Percentiles rank a stretch among this genome's conserved stretches.
Conservation (phyloP, 352 stramenopile genomes). For the Phytophthora gonapodyides region DNA sequence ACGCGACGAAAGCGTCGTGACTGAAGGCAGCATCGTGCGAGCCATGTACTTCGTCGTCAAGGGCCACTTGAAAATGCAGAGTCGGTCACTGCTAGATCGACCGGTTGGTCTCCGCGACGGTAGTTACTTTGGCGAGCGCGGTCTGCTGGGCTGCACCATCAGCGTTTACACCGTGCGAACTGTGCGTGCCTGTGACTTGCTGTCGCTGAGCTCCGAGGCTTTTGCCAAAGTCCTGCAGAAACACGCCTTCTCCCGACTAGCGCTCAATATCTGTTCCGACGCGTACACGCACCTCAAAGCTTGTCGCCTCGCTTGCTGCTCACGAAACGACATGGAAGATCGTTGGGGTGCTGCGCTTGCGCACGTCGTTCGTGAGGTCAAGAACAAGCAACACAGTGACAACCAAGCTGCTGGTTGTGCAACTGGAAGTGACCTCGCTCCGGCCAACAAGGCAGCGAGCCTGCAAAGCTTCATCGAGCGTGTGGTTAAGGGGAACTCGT, state of each 20-base stretch:
- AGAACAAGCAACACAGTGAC: too few species aligned
- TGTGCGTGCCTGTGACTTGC: slow-evolving; percentile 25
- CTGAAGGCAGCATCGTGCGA: slow-evolving; percentile 52
- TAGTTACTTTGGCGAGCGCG: slow-evolving; percentile 54
- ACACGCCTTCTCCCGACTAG: slow-evolving; percentile 15
- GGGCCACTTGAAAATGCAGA: slow-evolving; percentile 40
- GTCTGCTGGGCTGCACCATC: slow-evolving; percentile 46
- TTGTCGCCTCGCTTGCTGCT: too few species aligned
- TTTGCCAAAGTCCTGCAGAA: slow-evolving; percentile 39
- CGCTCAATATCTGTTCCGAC: slow-evolving; percentile 6
- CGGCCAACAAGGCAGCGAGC: too few species aligned
- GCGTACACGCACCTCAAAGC: slow-evolving; percentile 10
- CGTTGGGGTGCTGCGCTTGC: too few species aligned
- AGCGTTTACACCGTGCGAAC: slow-evolving; percentile 31
- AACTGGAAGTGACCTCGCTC: too few species aligned
- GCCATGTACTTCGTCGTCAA: slow-evolving; percentile 70
- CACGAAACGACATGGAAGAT: too few species aligned
- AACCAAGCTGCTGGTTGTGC: too few species aligned
- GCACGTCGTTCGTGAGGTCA: too few species aligned
- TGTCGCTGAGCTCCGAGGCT: slow-evolving; percentile 32
- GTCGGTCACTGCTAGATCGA: slow-evolving; percentile 14
- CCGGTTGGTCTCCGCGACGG: slow-evolving; percentile 24
- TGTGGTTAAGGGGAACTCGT: too few species aligned
- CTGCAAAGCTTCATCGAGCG: too few species aligned
- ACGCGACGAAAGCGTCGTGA: slow-evolving; percentile 49